phyloP scores from a whole-genome alignment of 352 stramenopile species.

The Globisporangium yorkense region DNA sequence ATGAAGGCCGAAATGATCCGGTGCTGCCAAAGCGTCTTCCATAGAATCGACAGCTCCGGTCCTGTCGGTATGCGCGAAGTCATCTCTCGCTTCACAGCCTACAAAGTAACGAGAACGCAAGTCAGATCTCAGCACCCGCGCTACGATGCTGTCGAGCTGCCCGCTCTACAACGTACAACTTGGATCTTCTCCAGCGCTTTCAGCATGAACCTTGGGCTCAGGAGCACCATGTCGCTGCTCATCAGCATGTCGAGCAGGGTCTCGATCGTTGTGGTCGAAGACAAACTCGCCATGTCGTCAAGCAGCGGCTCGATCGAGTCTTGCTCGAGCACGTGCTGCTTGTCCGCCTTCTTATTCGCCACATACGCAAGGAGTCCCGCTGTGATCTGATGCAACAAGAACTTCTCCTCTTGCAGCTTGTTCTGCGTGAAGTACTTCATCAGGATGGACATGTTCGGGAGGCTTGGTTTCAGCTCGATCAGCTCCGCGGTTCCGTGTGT shows the following conservation, averaged over 20 bases:
- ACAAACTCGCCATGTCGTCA: constrained; percentile 57
- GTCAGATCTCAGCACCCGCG: neutral
- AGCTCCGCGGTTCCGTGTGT: constrained; percentile 34
- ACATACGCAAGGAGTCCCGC: constrained; percentile 62
- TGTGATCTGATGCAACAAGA: constrained; percentile 76
- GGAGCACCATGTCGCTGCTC: constrained; percentile 43
- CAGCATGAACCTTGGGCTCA: constrained; percentile 55
- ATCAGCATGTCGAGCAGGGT: constrained; percentile 68
- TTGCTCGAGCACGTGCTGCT: constrained; percentile 36
- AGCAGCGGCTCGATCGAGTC: constrained; percentile 47
- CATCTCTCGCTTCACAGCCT: constrained; percentile 55
- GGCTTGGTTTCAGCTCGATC: constrained; percentile 47
- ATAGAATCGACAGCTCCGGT: constrained; percentile 50
- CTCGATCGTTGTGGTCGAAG: constrained; percentile 61
- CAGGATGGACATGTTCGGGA: constrained; percentile 55
- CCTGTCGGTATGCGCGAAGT: constrained; percentile 52
- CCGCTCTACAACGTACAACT: constrained; percentile 24
- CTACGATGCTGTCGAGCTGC: neutral
- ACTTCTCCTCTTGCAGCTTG: constrained; percentile 85
- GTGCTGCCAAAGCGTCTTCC: constrained; percentile 64
- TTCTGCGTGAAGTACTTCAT: constrained; percentile 86
- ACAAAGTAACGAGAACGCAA: neutral
- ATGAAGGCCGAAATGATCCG: constrained; percentile 58
- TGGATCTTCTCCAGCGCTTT: constrained; percentile 60
- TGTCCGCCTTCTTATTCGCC: constrained; percentile 48